Percentiles rank a stretch among this genome's conserved stretches.
Conservation (phyloP, 2,329 filamentous ascomycete species). For the Trichoderma sp. region DNA sequence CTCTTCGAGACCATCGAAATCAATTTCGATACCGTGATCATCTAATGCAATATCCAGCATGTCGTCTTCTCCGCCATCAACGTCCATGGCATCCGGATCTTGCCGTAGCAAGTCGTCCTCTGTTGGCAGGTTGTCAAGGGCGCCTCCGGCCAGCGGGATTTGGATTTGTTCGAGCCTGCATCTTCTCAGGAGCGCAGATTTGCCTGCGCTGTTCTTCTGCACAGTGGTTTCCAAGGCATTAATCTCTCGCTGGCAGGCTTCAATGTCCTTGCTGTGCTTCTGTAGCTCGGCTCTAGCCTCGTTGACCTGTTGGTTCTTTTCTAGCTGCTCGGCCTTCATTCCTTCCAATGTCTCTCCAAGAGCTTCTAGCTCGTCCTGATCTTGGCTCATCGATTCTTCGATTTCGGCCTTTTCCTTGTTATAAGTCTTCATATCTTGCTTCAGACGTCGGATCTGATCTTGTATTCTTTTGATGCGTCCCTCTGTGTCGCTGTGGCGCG, state of each 20-base stretch:
- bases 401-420: conserved; percentile 70
- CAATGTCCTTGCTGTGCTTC: conserved; percentile 80
- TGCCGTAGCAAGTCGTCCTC: conserved; percentile 74
- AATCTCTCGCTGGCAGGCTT: conserved; percentile 68
- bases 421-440: conserved; percentile 66
- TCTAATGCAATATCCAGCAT: conserved; percentile 66
- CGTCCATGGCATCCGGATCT: conserved; percentile 87
- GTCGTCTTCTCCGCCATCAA: conserved; percentile 66
- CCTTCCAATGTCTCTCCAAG: conserved; percentile 69
- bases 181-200: conserved; percentile 78
- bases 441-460: conserved; percentile 61
- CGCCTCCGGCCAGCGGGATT: conserved; percentile 72
- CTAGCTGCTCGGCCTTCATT: conserved; percentile 62
- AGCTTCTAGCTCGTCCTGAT: conserved; percentile 73
- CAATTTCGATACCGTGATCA: conserved; percentile 86
- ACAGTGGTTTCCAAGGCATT: conserved; percentile 77
- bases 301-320: conserved; percentile 72
- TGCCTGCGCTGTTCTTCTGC: conserved; percentile 77
- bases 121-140: conserved; percentile 81
- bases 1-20: conserved; percentile 78
- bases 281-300: conserved; percentile 76
- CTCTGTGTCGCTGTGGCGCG: conserved; percentile 55
- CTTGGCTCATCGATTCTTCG: conserved; percentile 66
- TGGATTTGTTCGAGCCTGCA: conserved; percentile 93
- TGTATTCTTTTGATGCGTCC: conserved; percentile 67